Evolutionary conservation across 2,329 filamentous ascomycete species (phyloP).

Genomic region (Scortechinia acanthostroma): DNA sequence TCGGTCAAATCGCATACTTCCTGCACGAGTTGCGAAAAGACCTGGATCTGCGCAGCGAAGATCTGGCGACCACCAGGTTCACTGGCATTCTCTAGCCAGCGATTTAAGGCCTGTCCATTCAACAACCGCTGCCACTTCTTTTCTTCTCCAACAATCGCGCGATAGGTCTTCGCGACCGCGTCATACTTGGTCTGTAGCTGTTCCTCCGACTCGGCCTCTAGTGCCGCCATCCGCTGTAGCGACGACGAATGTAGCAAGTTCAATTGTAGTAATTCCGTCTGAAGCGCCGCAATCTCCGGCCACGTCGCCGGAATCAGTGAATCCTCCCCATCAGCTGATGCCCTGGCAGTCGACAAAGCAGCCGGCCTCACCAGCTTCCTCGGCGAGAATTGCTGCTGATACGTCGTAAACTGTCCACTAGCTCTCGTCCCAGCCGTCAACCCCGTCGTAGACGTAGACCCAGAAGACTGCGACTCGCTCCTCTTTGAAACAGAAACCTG

Average conservation of each 20-base stretch:
- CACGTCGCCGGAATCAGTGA: conserved; percentile 16
- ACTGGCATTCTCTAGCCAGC: conserved; percentile 19
- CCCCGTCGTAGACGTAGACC: no score
- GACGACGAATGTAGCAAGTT: conserved; percentile 23
- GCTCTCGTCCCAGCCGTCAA: no score
- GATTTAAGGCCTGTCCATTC: conserved; percentile 21
- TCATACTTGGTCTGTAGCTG: conserved; percentile 21
- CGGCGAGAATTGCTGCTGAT: conserved; percentile 25
- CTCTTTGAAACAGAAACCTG: no score
- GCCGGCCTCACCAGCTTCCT: conserved; percentile 20
- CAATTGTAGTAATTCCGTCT: conserved; percentile 31
- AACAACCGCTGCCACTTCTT: conserved; percentile 17
- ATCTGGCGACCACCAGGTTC: conserved; percentile 14
- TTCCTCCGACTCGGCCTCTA: not conserved
- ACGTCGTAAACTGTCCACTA: no score
- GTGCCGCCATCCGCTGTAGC: conserved; percentile 7
- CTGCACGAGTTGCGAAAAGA: conserved; percentile 25
- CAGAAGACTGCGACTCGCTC: no score
- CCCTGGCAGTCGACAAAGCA: conserved; percentile 7
- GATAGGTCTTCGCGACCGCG: conserved; percentile 21
- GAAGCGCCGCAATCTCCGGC: conserved; percentile 22
- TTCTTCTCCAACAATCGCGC: conserved; percentile 17
- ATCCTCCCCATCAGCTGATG: conserved; percentile 5
- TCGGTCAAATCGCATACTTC: conserved; percentile 21
- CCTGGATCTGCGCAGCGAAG: conserved; percentile 24